Conservation (phyloP, 202 grass and related monocot genomes). For the Hordeum pubiflorum region DNA sequence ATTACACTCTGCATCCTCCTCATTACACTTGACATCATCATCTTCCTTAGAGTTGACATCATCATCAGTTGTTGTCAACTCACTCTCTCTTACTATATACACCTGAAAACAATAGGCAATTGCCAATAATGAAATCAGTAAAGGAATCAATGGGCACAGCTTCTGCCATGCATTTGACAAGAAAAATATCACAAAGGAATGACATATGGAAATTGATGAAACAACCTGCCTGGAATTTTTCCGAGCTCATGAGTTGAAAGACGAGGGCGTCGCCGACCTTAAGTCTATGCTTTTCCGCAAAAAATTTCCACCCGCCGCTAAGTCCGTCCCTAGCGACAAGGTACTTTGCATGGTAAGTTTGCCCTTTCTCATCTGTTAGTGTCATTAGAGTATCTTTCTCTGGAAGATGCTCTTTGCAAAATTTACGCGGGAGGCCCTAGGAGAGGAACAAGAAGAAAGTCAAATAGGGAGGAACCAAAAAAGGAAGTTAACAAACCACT, state of each 20-base stretch:
- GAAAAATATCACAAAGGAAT: background rate
- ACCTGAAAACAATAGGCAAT: constrained; percentile 1
- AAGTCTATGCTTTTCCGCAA: constrained; percentile 28
- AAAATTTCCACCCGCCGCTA: constrained; percentile 48
- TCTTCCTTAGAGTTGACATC: too few species aligned
- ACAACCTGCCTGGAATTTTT: constrained; percentile 42
- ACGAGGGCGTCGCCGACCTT: constrained; percentile 40
- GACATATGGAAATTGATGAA: background rate
- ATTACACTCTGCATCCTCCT: too few species aligned
- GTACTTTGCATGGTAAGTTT: constrained; percentile 13
- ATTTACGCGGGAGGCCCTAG: constrained; percentile 36
- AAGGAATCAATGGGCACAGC: background rate
- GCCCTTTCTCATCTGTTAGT: constrained; percentile 42
- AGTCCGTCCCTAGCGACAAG: constrained; percentile 40
- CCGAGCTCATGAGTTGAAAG: constrained; percentile 29
- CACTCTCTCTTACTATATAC: constrained; percentile 18
- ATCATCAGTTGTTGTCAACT: constrained; percentile 8
- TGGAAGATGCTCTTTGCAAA: constrained; percentile 50
- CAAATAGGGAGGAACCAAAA: background rate
- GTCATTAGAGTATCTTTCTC: constrained; percentile 22
- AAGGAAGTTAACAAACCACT: background rate
- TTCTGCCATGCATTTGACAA: background rate
- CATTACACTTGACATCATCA: too few species aligned
- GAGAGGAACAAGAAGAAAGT: background rate
- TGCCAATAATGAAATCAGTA: background rate